phyloP scores from a whole-genome alignment of 1,284 basidiomycete genomes.

The Ustilago xerochloae region DNA sequence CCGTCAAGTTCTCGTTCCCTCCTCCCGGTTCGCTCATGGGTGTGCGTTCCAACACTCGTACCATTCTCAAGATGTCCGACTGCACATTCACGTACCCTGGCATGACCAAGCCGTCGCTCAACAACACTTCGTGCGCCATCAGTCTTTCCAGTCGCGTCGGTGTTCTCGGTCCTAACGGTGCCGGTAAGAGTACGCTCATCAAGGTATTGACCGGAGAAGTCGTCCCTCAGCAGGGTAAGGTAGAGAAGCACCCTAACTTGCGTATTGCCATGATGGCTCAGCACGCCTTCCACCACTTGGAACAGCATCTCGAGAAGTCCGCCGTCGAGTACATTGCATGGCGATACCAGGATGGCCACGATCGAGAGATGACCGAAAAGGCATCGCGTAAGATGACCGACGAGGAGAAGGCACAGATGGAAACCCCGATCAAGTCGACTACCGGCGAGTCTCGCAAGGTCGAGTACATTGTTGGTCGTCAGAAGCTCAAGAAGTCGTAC shows the following conservation, averaged over 20 bases:
- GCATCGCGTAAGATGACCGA: conserved; percentile 85
- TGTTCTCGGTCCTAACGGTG: conserved; percentile 68
- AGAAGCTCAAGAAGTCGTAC: conserved; percentile 92
- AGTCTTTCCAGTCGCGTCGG: conserved; percentile 76
- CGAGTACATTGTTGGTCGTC: conserved; percentile 89
- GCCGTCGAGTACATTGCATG: conserved; percentile 75
- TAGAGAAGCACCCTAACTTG: conserved; percentile 94
- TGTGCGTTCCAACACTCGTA: conserved; percentile 93
- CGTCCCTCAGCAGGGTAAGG: conserved; percentile 88
- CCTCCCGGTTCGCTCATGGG: conserved; percentile 96
- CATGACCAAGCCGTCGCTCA: conserved; percentile 81
- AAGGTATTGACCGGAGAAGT: conserved; percentile 97
- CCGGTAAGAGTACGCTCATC: conserved; percentile 83
- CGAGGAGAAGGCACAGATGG: conserved; percentile 84
- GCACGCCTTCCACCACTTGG: conserved; percentile 72
- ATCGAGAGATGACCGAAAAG: conserved; percentile 94
- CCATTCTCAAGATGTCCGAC: conserved; percentile 91
- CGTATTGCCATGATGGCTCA: conserved; percentile 98
- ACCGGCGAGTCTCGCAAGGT: conserved; percentile 91
- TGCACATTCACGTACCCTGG: conserved; percentile 97
- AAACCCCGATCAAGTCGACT: conserved; percentile 89
- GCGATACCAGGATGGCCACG: conserved; percentile 99
- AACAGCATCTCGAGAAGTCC: conserved; percentile 68
- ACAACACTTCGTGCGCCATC: conserved; percentile 89
- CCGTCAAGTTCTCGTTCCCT: conserved; percentile 96